These are phyloP conservation scores for Chaetothyriales sp. DNA, from an alignment of 2,329 filamentous ascomycete genomes.

Conservation along the genomic window DNA sequence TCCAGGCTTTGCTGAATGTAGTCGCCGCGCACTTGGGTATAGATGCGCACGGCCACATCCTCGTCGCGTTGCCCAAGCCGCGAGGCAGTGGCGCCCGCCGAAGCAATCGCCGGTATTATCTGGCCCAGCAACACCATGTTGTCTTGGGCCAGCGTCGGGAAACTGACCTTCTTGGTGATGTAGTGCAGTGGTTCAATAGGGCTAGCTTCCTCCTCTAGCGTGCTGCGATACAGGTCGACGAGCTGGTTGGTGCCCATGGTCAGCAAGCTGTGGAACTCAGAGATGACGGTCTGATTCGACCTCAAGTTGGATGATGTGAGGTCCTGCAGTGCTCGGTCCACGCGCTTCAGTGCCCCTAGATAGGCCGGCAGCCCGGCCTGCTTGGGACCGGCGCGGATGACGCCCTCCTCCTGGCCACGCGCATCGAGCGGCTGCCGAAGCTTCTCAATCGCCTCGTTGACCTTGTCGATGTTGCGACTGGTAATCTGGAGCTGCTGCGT, in stretches of 20 bases:
- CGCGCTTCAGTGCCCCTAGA: conserved; percentile 74
- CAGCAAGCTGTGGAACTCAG: conserved; percentile 64
- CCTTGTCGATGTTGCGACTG: conserved; percentile 74
- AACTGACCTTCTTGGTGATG: conserved; percentile 72
- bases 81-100: conserved; percentile 41
- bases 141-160: conserved; percentile 66
- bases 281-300: conserved; percentile 78
- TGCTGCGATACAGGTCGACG: conserved; percentile 67
- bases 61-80: conserved; percentile 41
- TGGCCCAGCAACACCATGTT: conserved; percentile 61
- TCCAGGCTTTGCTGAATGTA: conserved; percentile 73
- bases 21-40: conserved; percentile 70
- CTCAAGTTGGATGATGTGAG: conserved; percentile 83
- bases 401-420: conserved; percentile 79
- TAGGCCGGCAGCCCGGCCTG: conserved; percentile 72
- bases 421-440: conserved; percentile 84
- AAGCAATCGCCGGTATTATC: conserved; percentile 64
- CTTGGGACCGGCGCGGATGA: conserved; percentile 77
- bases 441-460: conserved; percentile 75
- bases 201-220: conserved; percentile 63
- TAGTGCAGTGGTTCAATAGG: conserved; percentile 82
- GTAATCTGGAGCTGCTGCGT: conserved; percentile 81
- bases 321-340: conserved; percentile 70
- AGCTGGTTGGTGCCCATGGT: conserved; percentile 69
- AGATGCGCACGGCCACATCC: conserved; percentile 64